These are phyloP conservation scores for Phytopythium chamaehyphon DNA, from an alignment of 352 stramenopile species.

Conservation along the genomic window DNA sequence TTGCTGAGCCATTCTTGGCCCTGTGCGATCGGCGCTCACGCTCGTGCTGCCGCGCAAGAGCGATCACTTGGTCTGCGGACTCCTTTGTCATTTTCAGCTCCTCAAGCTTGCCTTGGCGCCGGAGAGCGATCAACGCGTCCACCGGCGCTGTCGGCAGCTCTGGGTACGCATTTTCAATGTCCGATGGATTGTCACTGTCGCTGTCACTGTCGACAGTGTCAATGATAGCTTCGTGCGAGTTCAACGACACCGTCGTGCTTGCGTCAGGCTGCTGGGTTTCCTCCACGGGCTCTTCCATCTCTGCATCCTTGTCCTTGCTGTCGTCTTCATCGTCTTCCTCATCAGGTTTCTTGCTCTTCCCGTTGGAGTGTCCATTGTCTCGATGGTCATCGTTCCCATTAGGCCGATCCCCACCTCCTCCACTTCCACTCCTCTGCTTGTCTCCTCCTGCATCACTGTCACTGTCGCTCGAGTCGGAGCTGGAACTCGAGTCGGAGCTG, in stretches of 20 bases:
- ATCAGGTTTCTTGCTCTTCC: constrained; percentile 2
- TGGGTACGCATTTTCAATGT: constrained; percentile 62
- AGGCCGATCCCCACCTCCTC: constrained; percentile 6
- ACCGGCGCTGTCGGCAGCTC: constrained; percentile 48
- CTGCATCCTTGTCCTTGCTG: constrained; percentile 5
- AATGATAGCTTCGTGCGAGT: too few species aligned
- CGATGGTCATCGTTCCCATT: constrained; percentile 3
- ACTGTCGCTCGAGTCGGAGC: constrained; percentile 16
- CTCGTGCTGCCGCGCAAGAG: constrained; percentile 26
- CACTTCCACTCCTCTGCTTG: constrained; percentile 1
- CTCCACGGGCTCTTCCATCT: not conserved
- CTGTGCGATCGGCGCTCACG: constrained; percentile 32
- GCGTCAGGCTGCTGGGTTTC: constrained; percentile 1
- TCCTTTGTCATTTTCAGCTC: constrained; percentile 45
- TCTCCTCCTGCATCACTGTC: constrained; percentile 15
- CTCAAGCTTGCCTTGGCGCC: constrained; percentile 46
- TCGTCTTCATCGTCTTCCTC: constrained; percentile 5
- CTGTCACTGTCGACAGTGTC: constrained; percentile 31
- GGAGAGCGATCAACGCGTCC: constrained; percentile 48
- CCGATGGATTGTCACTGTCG: constrained; percentile 45
- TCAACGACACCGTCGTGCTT: too few species aligned
- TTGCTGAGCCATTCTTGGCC: constrained; percentile 29
- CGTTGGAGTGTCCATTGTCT: constrained; percentile 5
- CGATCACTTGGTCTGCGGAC: constrained; percentile 34
- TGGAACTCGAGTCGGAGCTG: constrained; percentile 19